Percentiles rank a stretch among this genome's conserved stretches.
These are phyloP conservation scores for Acacia crassicarpa DNA, from an alignment of 306 rosid genomes.

Conservation along the genomic window DNA sequence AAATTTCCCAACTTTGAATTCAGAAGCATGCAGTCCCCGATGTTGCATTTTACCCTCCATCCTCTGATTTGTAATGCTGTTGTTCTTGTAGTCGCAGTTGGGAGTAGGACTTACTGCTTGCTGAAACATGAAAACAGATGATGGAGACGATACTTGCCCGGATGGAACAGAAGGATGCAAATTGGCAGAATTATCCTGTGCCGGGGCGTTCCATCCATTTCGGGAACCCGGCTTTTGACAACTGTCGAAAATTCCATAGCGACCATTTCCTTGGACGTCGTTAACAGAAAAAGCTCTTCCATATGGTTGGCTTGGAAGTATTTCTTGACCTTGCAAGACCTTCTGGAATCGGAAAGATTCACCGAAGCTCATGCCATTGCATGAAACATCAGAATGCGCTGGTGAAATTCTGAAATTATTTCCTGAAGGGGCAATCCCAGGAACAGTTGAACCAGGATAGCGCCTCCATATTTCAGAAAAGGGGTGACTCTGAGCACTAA, in stretches of 20 bases:
- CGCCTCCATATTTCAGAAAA: conserved; percentile 67
- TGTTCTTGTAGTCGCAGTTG: conserved; percentile 32
- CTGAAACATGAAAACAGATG: conserved; percentile 94
- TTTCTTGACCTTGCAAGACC: conserved; percentile 99
- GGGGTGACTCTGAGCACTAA: conserved; percentile 47
- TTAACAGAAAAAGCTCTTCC: conserved; percentile 55
- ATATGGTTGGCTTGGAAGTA: conserved; percentile 68
- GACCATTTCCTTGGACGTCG: conserved; percentile 53
- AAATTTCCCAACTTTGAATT: conserved; percentile 43
- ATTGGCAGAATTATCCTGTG: conserved; percentile 47
- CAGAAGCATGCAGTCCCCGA: conserved; percentile 30
- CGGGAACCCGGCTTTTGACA: conserved; percentile 54
- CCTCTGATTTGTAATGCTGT: conserved; percentile 22
- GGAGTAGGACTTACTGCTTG: conserved; percentile 61
- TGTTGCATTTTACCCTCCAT: conserved; percentile 36
- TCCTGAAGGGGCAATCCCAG: conserved; percentile 59
- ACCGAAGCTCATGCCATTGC: conserved; percentile 68
- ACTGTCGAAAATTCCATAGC: conserved; percentile 55
- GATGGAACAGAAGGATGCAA: conserved; percentile 53
- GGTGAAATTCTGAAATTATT: conserved; percentile 52
- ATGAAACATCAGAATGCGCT: conserved; percentile 53
- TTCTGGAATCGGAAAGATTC: conserved; percentile 87
- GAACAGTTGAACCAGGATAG: conserved; percentile 58
- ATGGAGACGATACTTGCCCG: conserved; percentile 82
- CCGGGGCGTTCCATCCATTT: conserved; percentile 57